phyloP scores from a whole-genome alignment of 106 monocot species.

The Acorus calamus region DNA sequence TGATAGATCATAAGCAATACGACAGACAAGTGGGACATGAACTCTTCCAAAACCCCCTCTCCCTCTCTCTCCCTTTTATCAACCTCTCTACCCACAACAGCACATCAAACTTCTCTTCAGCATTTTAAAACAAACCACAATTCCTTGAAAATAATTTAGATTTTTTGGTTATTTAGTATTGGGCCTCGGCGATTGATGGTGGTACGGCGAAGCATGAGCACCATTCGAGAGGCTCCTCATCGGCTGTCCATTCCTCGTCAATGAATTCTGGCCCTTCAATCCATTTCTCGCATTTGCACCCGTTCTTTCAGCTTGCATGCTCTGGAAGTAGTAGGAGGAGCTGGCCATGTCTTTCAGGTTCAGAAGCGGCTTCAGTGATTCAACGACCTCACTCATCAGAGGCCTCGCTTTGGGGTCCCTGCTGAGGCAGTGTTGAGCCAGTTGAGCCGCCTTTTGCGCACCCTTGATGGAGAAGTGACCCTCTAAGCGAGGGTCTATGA shows the following conservation, averaged over 20 bases:
- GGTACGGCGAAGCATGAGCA: constrained; percentile 28
- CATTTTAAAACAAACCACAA: too few relatives aligned
- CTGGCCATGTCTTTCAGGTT: constrained; percentile 86
- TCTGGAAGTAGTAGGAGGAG: constrained; percentile 57
- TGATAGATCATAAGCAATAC: too few relatives aligned
- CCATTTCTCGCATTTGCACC: constrained; percentile 22
- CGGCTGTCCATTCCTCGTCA: constrained; percentile 29
- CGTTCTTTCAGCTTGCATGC: constrained; percentile 47
- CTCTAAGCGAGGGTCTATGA: constrained; percentile 68
- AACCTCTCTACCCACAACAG: too few relatives aligned
- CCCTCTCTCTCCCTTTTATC: too few relatives aligned
- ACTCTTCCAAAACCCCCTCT: too few relatives aligned
- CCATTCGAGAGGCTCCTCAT: constrained; percentile 40
- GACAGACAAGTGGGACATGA: too few relatives aligned
- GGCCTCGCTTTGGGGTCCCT: constrained; percentile 75
- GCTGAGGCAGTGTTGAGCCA: constrained; percentile 66
- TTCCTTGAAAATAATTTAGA: too few relatives aligned
- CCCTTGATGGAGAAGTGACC: constrained; percentile 86
- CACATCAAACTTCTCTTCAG: too few relatives aligned
- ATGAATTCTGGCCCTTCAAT: constrained; percentile 28
- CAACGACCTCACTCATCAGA: constrained; percentile 79
- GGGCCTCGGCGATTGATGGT: constrained; percentile 10
- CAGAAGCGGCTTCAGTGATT: constrained; percentile 49
- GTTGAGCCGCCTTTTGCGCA: constrained; percentile 64
- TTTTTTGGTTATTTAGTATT: not conserved